Conservation (phyloP, 2,329 filamentous ascomycete genomes). For the Orbilia quercus region DNA sequence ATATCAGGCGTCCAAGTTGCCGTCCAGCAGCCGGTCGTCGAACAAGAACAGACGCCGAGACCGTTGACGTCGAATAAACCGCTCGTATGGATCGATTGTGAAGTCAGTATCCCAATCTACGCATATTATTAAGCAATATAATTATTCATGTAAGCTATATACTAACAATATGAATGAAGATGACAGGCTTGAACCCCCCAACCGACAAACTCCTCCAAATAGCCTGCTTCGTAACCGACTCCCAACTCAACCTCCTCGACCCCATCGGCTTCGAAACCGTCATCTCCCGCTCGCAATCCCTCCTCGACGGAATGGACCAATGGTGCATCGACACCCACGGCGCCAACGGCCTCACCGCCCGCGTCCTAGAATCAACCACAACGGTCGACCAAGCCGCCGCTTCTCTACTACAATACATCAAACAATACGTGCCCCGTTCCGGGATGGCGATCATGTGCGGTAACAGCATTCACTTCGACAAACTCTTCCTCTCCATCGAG, state of each 20-base stretch:
- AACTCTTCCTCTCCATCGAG: slow-evolving; percentile 77
- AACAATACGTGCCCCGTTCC: slow-evolving; percentile 74
- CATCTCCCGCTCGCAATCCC: slow-evolving; percentile 77
- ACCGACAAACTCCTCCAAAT: slow-evolving; percentile 89
- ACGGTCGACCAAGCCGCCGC: slow-evolving; percentile 78
- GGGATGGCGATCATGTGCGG: slow-evolving; percentile 81
- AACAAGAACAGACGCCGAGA: not conserved
- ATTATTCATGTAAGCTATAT: too few relatives aligned
- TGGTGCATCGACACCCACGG: slow-evolving; percentile 89
- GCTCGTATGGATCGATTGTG: slow-evolving; percentile 87
- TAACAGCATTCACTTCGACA: slow-evolving; percentile 92
- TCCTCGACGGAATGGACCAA: slow-evolving; percentile 82
- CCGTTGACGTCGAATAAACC: slow-evolving; percentile 63
- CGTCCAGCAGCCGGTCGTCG: not conserved
- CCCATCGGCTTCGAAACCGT: slow-evolving; percentile 80
- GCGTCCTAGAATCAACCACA: slow-evolving; percentile 77
- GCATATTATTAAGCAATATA: too few relatives aligned
- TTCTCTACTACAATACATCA: slow-evolving; percentile 81
- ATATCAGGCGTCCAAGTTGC: slow-evolving; percentile 19
- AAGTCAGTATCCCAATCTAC: slow-evolving; percentile 64
- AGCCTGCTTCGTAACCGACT: slow-evolving; percentile 89
- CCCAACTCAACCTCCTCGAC: slow-evolving; percentile 80
- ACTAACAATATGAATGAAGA: slow-evolving; percentile 67
- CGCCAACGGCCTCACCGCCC: slow-evolving; percentile 80
- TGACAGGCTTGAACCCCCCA: slow-evolving; percentile 86